Evolutionary conservation across 2,329 filamentous ascomycete genomes (phyloP).

Genomic region (Botrytis galanthina): DNA sequence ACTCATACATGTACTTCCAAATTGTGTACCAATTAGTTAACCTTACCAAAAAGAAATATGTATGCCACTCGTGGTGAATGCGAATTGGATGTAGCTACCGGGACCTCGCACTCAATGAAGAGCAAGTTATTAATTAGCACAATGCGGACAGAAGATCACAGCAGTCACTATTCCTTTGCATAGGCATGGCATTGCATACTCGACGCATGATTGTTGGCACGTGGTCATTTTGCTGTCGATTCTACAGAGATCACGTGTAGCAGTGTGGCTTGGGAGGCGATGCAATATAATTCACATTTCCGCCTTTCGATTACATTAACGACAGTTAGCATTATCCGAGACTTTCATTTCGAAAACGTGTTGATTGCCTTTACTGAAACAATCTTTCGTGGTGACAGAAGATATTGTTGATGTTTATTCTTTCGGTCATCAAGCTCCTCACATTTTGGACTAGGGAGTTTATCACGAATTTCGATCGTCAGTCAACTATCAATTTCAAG

Average conservation of each 20-base stretch:
- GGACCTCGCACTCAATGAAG: neutral
- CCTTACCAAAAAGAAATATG: neutral
- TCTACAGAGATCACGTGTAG: neutral
- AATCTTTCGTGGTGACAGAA: too few species aligned
- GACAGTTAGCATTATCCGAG: too few species aligned
- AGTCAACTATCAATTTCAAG: conserved; percentile 27
- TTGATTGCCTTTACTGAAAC: too few species aligned
- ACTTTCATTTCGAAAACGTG: too few species aligned
- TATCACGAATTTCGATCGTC: conserved; percentile 25
- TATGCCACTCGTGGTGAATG: neutral
- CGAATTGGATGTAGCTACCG: neutral
- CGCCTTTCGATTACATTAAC: too few species aligned
- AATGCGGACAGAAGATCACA: neutral
- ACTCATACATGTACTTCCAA: neutral
- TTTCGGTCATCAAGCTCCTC: neutral
- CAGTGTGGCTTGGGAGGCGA: neutral
- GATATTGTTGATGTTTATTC: too few species aligned
- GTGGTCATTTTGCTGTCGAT: too few species aligned
- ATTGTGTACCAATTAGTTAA: neutral
- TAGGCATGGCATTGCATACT: too few species aligned
- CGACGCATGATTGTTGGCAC: too few species aligned
- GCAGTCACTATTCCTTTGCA: too few species aligned
- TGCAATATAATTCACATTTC: too few species aligned
- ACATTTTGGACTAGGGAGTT: conserved; percentile 4
- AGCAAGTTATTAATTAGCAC: neutral